Percentiles rank a stretch among this genome's conserved stretches.
Evolutionary conservation across 805 yeast genomes (phyloP).

Genomic region (Wickerhamomyces sydowiorum): DNA sequence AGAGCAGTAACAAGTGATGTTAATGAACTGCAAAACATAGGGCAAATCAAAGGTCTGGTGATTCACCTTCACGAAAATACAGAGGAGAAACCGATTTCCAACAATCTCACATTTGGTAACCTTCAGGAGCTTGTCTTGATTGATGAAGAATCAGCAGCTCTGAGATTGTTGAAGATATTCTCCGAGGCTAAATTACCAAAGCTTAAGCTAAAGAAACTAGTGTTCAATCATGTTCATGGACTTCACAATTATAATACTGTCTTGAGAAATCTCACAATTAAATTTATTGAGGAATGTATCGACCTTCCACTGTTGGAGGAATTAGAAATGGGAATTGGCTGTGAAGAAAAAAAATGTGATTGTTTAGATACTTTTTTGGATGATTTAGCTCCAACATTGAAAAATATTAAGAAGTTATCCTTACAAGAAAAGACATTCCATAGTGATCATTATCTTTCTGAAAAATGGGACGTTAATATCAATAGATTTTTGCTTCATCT

Average conservation of each 20-base stretch:
- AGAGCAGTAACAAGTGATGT: conserved; percentile 9
- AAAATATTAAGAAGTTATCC: conserved; percentile 18
- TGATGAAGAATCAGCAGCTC: conserved; percentile 31
- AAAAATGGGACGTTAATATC: conserved; percentile 47
- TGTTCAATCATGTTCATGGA: conserved; percentile 41
- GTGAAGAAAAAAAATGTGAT: conserved; percentile 39
- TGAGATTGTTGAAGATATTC: conserved; percentile 28
- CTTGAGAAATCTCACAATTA: conserved; percentile 24
- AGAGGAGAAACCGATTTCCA: not conserved
- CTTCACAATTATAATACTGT: conserved; percentile 33
- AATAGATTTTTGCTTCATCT: conserved; percentile 35
- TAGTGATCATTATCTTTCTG: conserved; percentile 42
- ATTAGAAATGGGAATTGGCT: conserved; percentile 50
- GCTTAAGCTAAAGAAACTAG: conserved; percentile 27
- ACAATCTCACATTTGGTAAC: conserved; percentile 1
- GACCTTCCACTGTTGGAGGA: conserved; percentile 27
- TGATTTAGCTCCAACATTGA: conserved; percentile 28
- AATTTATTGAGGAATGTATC: conserved; percentile 25
- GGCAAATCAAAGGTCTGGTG: not conserved
- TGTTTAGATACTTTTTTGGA: conserved; percentile 41
- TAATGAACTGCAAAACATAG: conserved; percentile 5
- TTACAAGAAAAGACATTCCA: conserved; percentile 30
- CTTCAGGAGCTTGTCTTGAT: conserved; percentile 24
- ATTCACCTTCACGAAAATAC: not conserved
- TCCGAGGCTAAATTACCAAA: conserved; percentile 9